Conservation (phyloP, 208 protist species). For the Angomonas deanei region DNA sequence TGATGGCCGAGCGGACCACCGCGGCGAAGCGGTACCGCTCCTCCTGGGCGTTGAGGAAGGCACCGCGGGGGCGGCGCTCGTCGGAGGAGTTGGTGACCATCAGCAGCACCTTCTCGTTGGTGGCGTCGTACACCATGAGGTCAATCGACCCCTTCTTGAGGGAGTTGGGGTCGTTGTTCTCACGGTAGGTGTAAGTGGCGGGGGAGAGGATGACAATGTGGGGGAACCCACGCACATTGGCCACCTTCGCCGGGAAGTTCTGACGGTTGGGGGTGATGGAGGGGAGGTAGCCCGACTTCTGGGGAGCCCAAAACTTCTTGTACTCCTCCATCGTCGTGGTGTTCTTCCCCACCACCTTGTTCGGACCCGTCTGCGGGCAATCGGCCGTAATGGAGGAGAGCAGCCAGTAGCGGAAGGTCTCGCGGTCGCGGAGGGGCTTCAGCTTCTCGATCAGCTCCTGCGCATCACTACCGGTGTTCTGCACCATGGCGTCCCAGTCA, state of each 20-base stretch:
- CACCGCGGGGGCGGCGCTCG: conserved; percentile 55
- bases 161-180: conserved; percentile 76
- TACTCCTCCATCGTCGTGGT: conserved; percentile 60
- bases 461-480: conserved; percentile 30
- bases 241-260: conserved; percentile 54
- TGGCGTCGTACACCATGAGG: conserved; percentile 77
- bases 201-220: conserved; percentile 69
- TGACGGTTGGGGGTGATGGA: conserved; percentile 55
- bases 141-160: conserved; percentile 62
- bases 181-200: conserved; percentile 72
- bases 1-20: conserved; percentile 70
- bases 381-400: conserved; percentile 78
- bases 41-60: conserved; percentile 75
- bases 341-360: conserved; percentile 81
- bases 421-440: conserved; percentile 62
- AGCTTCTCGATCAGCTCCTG: conserved; percentile 35
- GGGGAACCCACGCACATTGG: conserved; percentile 47
- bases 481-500: conserved; percentile 52
- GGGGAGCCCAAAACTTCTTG: conserved; percentile 66
- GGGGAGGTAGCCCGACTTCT: conserved; percentile 69
- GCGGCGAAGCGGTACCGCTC: conserved; percentile 79
- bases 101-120: conserved; percentile 82
- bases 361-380: conserved; percentile 68
- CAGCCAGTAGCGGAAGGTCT: conserved; percentile 84
- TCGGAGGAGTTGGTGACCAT: conserved; percentile 70